These are phyloP conservation scores for Ligustrum vulgare DNA, from an alignment of 257 asterid genomes.

Conservation along the genomic window DNA sequence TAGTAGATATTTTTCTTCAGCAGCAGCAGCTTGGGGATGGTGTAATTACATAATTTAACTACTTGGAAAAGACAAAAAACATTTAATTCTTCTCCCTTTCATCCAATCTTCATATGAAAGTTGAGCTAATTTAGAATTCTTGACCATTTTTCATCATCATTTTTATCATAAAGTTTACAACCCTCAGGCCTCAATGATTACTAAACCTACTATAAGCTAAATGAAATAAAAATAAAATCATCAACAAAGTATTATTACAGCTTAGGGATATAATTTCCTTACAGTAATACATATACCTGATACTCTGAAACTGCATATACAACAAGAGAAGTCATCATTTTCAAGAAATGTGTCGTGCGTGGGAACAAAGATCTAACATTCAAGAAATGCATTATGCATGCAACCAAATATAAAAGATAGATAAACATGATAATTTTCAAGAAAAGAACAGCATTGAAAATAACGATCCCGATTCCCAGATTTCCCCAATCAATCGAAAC, in stretches of 20 bases:
- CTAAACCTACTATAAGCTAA: constrained; percentile 3
- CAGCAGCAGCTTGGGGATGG: not conserved
- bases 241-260: not conserved
- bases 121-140: not conserved
- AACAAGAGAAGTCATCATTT: not conserved
- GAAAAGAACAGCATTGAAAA: not conserved
- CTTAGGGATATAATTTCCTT: not conserved
- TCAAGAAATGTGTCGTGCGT: no score
- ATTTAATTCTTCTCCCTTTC: no score
- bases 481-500: not conserved
- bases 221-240: constrained; percentile 10
- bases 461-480: constrained; percentile 14
- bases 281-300: no score
- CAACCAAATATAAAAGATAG: not conserved
- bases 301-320: not conserved
- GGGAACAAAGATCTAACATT: not conserved
- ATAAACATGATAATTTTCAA: constrained; percentile 3
- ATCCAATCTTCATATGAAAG: no score
- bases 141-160: not conserved
- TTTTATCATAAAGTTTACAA: not conserved
- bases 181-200: no score
- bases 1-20: not conserved
- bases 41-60: not conserved
- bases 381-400: not conserved
- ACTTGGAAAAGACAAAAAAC: no score